These are phyloP conservation scores for Seminavis robusta DNA, from an alignment of 108 stramenopile genomes.

Conservation along the genomic window DNA sequence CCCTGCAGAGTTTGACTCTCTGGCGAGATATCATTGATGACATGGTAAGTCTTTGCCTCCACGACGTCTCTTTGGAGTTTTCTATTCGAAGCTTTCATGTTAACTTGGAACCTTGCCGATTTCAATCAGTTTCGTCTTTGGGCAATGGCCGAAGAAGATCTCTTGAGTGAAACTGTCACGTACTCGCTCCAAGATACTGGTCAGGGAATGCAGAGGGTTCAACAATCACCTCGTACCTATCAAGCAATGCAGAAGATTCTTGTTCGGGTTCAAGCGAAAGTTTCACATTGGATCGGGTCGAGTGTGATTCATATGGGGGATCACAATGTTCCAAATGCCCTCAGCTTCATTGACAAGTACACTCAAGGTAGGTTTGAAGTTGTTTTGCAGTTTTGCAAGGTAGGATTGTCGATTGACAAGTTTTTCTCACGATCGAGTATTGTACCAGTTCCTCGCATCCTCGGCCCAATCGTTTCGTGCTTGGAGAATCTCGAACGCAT, in stretches of 20 bases:
- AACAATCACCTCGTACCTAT: conserved; percentile 73
- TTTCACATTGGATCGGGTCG: conserved; percentile 63
- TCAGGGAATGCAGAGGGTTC: conserved; percentile 79
- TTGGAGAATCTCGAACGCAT: conserved; percentile 49
- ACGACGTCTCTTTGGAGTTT: no score
- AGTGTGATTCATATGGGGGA: conserved; percentile 84
- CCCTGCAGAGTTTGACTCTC: conserved; percentile 65
- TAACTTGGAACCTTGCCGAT: no score
- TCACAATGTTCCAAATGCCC: conserved; percentile 84
- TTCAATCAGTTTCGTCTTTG: conserved; percentile 84
- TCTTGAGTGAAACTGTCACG: conserved; percentile 41
- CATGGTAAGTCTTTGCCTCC: no score
- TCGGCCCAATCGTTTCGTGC: conserved; percentile 70
- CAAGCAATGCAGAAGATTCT: conserved; percentile 69
- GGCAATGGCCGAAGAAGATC: conserved; percentile 77
- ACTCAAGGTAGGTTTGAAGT: conserved; percentile 43
- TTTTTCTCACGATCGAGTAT: not conserved
- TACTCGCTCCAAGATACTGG: conserved; percentile 79
- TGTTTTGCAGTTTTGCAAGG: not conserved
- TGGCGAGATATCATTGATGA: conserved; percentile 82
- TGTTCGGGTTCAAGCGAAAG: conserved; percentile 30
- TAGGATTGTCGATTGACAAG: not conserved
- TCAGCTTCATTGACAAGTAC: conserved; percentile 88
- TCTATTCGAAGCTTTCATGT: no score
- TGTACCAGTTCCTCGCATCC: conserved; percentile 64